Base-by-base conservation (phyloP, 305 asterid species). In the Monarda citriodora region DNA sequence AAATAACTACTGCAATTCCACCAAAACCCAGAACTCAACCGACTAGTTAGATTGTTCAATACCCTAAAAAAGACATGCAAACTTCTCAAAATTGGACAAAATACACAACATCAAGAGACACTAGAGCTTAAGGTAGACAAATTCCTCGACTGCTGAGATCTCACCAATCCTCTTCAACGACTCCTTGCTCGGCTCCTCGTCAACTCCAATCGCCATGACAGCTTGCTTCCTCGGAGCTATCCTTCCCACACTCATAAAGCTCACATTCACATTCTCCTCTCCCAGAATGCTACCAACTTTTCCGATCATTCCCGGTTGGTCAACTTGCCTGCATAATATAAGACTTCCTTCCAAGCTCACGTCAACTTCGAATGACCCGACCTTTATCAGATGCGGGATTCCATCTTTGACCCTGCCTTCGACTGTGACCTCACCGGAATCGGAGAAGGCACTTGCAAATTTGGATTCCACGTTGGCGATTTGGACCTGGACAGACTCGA, bases 221-320 rank as follows among this genome's bases (percentile, higher is more conserved):
- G 97, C 99, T 16, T 83, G 95, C 70, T 79, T 86, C 78, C 99
- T 83, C 10, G 96, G 95, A 5, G 96, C 97, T 26, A 76, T 58
- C 76, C 97, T 90, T 69, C 99, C 99, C 0, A 90, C 99, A 37
- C 85, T 94, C 97, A 90, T 90, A 25, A 94, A 94, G 72, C 96
- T 92, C 56, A 92, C 97, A 3, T 92, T 92, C 60, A 92, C 93
- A 3, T 89, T 89, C 76, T 80, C 95, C 76, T 93, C 84, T 7
- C 95, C 95, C 60, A 94, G 61, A 63, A 94, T 77, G 64, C 90
- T 85, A 7, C 97, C 99, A 9, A 94, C 97, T 53, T 78, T 85
- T 14, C 99, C 96, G 1, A 94, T 88, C 97, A 94, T 88, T 45
- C 99, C 99, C 0, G 99, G 99, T 73, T 94, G 99, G 69, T 94